Percentiles rank a stretch among this genome's conserved stretches.
phyloP scores from a whole-genome alignment of 2,329 filamentous ascomycete genomes.

The Arachnomyces sp. region DNA sequence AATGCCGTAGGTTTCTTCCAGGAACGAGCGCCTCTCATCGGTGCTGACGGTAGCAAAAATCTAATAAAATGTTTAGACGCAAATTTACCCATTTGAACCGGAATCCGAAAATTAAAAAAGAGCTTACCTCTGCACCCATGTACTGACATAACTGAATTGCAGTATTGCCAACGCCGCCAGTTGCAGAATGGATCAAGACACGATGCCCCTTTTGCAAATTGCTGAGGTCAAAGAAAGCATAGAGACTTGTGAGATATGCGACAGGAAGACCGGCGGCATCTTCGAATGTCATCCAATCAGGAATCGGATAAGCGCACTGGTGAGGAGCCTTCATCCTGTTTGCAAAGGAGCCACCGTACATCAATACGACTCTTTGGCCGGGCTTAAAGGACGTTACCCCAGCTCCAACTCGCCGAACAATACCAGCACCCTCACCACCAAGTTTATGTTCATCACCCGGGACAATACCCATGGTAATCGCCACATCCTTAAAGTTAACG shows the following conservation, averaged over 20 bases:
- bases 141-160: conserved; percentile 2
- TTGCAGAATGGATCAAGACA: conserved; percentile 3
- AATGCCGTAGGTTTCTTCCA: conserved; percentile 13
- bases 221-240: conserved; percentile 2
- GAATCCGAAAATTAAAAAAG: conserved; percentile 8
- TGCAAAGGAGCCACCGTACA: conserved; percentile 3
- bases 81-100: conserved; percentile 7
- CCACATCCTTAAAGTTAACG: conserved; percentile 25
- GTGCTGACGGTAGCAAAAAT: conserved; percentile 16
- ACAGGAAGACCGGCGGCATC: conserved; percentile 1
- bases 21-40: conserved; percentile 15
- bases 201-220: neutral
- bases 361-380: conserved; percentile 1
- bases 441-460: neutral
- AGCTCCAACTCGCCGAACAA: conserved; percentile 4
- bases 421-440: conserved; percentile 6
- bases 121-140: conserved; percentile 4
- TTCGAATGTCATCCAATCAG: neutral
- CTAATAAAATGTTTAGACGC: conserved; percentile 1
- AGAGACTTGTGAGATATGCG: conserved; percentile 2
- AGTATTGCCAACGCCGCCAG: conserved; percentile 1
- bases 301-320: neutral
- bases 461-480: conserved; percentile 20
- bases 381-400: neutral
- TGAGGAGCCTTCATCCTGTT: neutral